phyloP scores from a whole-genome alignment of 1,139 yeast species.

The Ogataea hybrid region DNA sequence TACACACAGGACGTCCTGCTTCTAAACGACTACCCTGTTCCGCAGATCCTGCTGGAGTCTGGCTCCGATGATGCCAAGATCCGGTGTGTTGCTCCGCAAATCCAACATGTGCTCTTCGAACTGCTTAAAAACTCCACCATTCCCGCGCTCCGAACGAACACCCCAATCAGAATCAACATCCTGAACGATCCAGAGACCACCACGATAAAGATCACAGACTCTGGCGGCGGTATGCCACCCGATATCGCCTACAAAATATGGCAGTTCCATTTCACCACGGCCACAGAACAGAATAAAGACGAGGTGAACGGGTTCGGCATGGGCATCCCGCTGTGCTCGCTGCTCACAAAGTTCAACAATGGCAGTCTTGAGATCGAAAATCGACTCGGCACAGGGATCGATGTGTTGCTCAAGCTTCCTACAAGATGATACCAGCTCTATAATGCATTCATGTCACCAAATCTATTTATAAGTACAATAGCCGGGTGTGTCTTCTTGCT shows the following conservation, averaged over 20 bases:
- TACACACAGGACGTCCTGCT: constrained; percentile 24
- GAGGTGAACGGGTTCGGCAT: constrained; percentile 32
- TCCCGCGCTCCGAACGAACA: constrained; percentile 24
- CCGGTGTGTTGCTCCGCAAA: constrained; percentile 28
- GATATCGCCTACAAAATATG: constrained; percentile 24
- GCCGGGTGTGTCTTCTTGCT: constrained; percentile 31
- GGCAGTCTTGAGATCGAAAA: constrained; percentile 24
- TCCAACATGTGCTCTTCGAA: constrained; percentile 31
- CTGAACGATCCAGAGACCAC: constrained; percentile 3
- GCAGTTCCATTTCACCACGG: constrained; percentile 32
- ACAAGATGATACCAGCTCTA: background rate
- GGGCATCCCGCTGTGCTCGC: constrained; percentile 31
- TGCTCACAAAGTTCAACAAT: constrained; percentile 26
- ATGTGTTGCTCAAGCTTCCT: constrained; percentile 25
- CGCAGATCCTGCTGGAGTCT: constrained; percentile 18
- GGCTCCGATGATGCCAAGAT: constrained; percentile 8
- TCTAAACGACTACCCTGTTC: constrained; percentile 30
- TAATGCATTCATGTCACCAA: background rate
- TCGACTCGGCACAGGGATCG: constrained; percentile 24
- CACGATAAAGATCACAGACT: constrained; percentile 20
- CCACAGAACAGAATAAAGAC: constrained; percentile 25
- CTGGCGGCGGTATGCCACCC: constrained; percentile 29
- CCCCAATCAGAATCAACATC: constrained; percentile 20
- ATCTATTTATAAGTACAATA: constrained; percentile 21
- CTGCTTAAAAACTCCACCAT: constrained; percentile 29